Base-by-base conservation (phyloP, 257 asterid genomes). In the Echites panduratus region DNA sequence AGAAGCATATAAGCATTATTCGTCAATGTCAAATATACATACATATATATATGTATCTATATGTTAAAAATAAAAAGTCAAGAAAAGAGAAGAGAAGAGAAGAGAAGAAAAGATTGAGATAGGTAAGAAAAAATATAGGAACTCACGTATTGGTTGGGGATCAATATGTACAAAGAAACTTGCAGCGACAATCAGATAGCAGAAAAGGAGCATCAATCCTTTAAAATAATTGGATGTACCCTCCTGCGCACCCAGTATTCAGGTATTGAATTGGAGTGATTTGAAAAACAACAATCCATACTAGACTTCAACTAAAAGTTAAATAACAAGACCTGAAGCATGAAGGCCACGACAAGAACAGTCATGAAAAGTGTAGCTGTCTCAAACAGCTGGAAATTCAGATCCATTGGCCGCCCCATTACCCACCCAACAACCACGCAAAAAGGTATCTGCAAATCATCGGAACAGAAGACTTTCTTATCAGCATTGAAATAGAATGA, bases 221-320 rank as follows among this genome's bases (percentile, higher is more conserved):
- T 92, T 92, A 76, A 92, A 92, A 77, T 92, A 92, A 76, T 88
- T 92, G n/a, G 98, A 90, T 56, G 95, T 89, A 75, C 98, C 98
- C 74, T 92, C 98, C 98, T 92, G 88, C 83, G 79, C 69, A 20
- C 67, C 71, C 69, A 72, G 40, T 27, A 10, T 58, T 58, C 9
- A 4, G 2, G 27, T 20, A 26, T 61, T 56, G 66, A 53, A 35
- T 40, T 52, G 65, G 27, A 63, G 69, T 40, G 26, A 19, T 47
- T 8, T 44, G 32, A 19, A 56, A 73, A 44, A 32, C 3, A 29
- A 29, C 14, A 5, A 40, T 62, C 12, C 10, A 56, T 14, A 11
- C 0, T 4, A 71, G 65, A 16, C 27, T 40, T 9, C 22, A 63
- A 45, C 49, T 45, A 45, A 11, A 45, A 35, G 71, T 56, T 71